phyloP scores from a whole-genome alignment of 2,329 filamentous ascomycete genomes.

The Pseudogymnoascus sp. region DNA sequence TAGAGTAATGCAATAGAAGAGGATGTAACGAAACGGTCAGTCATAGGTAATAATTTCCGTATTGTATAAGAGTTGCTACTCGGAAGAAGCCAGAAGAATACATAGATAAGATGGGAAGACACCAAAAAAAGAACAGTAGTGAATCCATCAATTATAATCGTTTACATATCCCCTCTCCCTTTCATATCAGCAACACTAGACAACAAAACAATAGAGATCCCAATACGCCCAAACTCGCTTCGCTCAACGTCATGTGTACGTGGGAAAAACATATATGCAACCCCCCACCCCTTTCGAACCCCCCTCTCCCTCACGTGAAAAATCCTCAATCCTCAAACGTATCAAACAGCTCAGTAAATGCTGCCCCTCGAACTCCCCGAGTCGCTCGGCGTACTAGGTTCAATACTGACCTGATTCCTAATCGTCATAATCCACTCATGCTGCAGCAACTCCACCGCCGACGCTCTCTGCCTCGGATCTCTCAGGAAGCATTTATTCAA shows the following conservation, averaged over 20 bases:
- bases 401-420: conserved; percentile 52
- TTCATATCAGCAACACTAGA: background rate
- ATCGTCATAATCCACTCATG: conserved; percentile 81
- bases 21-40: background rate
- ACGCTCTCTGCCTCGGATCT: conserved; percentile 70
- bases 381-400: conserved; percentile 56
- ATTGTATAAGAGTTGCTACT: background rate
- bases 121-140: background rate
- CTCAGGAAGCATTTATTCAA: conserved; percentile 77
- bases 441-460: conserved; percentile 81
- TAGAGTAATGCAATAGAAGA: background rate
- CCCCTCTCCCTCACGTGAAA: background rate
- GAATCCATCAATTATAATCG: conserved; percentile 7
- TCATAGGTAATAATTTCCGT: background rate
- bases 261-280: conserved; percentile 1
- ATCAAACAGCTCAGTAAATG: background rate
- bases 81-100: background rate
- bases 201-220: background rate
- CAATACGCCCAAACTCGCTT: conserved; percentile 6
- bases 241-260: conserved; percentile 7
- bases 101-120: background rate
- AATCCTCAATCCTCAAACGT: background rate
- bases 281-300: background rate
- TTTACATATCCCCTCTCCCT: background rate
- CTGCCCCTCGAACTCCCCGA: conserved; percentile 1